phyloP scores from a whole-genome alignment of 371 early-diverging fungal species.

The Entomophthora muscae region DNA sequence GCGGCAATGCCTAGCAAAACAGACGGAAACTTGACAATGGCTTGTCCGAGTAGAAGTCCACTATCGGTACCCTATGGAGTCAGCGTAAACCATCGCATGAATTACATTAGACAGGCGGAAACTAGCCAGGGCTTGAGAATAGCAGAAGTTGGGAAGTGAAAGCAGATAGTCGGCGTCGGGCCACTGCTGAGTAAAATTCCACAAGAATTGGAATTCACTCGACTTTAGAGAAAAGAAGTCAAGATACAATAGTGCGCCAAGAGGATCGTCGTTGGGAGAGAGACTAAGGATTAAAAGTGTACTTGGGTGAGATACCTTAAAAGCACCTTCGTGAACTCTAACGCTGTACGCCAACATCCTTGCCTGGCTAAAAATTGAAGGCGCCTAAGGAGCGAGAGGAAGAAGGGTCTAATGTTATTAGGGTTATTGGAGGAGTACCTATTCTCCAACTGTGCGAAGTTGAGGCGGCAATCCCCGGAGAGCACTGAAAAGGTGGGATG shows the following conservation, averaged over 20 bases:
- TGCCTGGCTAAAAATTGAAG: slow-evolving; percentile 62
- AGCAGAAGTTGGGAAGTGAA: slow-evolving; percentile 49
- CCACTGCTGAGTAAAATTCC: slow-evolving; percentile 19
- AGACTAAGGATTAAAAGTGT: slow-evolving; percentile 20
- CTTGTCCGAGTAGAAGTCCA: slow-evolving; percentile 12
- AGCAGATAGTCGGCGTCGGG: slow-evolving; percentile 9
- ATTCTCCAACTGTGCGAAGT: slow-evolving; percentile 56
- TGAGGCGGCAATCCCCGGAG: slow-evolving; percentile 45
- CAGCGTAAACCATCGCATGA: neutral
- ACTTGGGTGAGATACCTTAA: neutral
- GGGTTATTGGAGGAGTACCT: slow-evolving; percentile 16
- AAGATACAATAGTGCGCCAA: slow-evolving; percentile 51
- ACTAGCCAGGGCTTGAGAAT: slow-evolving; percentile 51
- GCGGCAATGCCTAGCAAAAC: neutral
- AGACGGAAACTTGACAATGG: slow-evolving; percentile 14
- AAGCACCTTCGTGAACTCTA: slow-evolving; percentile 71
- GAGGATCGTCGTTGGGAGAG: slow-evolving; percentile 57
- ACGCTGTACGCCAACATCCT: slow-evolving; percentile 85
- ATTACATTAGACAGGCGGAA: slow-evolving; percentile 11
- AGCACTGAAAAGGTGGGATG: slow-evolving; percentile 55
- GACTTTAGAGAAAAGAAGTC: slow-evolving; percentile 69
- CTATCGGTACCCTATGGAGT: neutral
- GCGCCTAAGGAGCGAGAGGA: slow-evolving; percentile 64
- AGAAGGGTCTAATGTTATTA: slow-evolving; percentile 33
- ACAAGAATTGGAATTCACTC: slow-evolving; percentile 49